These are phyloP conservation scores for Capronia americana DNA, from an alignment of 2,329 filamentous ascomycete species.

Conservation along the genomic window DNA sequence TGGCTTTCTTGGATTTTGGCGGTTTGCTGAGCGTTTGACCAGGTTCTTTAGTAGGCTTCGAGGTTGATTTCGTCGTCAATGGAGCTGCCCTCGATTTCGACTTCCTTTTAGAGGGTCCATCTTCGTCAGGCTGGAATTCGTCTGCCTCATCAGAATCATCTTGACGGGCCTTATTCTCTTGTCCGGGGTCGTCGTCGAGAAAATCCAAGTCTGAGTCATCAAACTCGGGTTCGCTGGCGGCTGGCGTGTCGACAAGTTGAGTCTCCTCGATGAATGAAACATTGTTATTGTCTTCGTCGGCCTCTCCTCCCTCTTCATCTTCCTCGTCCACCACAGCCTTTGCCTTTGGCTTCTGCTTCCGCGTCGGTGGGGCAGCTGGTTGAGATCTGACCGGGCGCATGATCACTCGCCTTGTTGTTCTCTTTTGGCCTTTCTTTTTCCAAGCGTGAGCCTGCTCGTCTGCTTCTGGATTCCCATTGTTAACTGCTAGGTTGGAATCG, in stretches of 20 bases:
- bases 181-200: conserved; percentile 19
- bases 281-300: conserved; percentile 8
- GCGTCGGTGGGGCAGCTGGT: conserved; percentile 30
- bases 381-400: conserved; percentile 49
- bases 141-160: conserved; percentile 12
- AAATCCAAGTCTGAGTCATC: conserved; percentile 22
- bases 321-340: conserved; percentile 35
- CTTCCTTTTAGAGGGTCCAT: conserved; percentile 6
- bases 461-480: conserved; percentile 24
- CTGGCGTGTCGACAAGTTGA: conserved; percentile 18
- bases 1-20: conserved; percentile 16
- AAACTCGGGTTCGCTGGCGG: neutral
- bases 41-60: neutral
- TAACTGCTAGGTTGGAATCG: conserved; percentile 26
- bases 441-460: conserved; percentile 37
- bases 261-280: conserved; percentile 29
- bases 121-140: conserved; percentile 16
- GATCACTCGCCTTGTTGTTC: conserved; percentile 52
- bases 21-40: conserved; percentile 11
- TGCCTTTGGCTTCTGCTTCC: conserved; percentile 41
- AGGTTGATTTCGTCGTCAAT: neutral
- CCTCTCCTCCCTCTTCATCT: conserved; percentile 35
- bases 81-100: neutral
- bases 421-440: conserved; percentile 59
- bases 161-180: conserved; percentile 12